Base-by-base conservation (phyloP, 257 asterid species). In the Echium plantagineum region DNA sequence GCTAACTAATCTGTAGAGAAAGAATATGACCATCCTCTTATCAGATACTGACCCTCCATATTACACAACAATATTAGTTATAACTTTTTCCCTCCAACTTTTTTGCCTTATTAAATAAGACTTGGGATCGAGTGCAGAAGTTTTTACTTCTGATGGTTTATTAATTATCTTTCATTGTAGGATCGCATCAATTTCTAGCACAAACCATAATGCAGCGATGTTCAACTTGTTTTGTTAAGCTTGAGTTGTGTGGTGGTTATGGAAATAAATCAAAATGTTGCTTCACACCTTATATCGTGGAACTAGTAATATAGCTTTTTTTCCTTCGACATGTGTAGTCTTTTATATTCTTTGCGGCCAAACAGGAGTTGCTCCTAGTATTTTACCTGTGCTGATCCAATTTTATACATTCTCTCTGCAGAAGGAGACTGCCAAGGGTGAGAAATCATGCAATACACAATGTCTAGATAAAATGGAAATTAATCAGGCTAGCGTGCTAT, bases 391-490 rank as follows among this genome's bases (percentile, higher is more conserved):
- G 48, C 9, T 38, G 15, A 7, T 38, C 1, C 26, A 24, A 13
- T 2, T 42, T 42, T 5, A 42, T 42, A 2, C 10, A 10, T 42
- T 42, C 16, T 42, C 49, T 30, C n/a, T 20, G 22, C 42, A 81
- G 82, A 69, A 24, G 58, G 72, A 64, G 53, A 55, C 58, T 32
- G 63, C 52, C 35, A 65, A 53, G 53, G 24, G 21, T 42, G 31
- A 55, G 63, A 67, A 64, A 58, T 52, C 73, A 9, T 21, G 55
- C 3, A 49, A 22, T 61, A 16, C 42, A 18, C 24, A 6, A 57
- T 38, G 20, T 65, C 60, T 3, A 64, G 72, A 67, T 47, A 66
- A 51, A 63, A 70, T 61, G 26, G 72, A 56, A 38, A 71, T 63
- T n/a, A 54, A 52, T 20, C 64, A 19, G 26, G 24, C 21, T 20